Base-by-base conservation (phyloP, 129 eudicot species). In the Centrapalus pauciflorus region DNA sequence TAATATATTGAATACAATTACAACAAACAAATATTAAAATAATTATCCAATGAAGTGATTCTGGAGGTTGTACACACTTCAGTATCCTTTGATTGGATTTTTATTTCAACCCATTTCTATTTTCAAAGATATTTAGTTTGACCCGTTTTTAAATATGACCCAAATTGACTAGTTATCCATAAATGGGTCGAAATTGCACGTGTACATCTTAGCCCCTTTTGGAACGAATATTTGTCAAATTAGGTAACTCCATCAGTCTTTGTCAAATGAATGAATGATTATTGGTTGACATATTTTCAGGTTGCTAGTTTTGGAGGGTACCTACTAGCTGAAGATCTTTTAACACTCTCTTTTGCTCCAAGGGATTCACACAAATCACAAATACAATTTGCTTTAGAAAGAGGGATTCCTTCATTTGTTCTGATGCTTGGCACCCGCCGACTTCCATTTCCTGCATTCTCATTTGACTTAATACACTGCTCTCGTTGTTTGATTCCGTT, bases 261-360 rank as follows among this genome's bases (percentile, higher is more conserved):
- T 50, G 45, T n/a, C n/a, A 55, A 55, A 49, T 4, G 21, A 9
- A 54, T 45, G n/a, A n/a, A n/a, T n/a, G n/a, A n/a, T n/a, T 34
- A 37, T 61, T 34, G 52, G 20, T 58, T 21, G 28, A 64, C 48
- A 4, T 28, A 46, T 24, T 55, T 83, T 45, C 79, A 92, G 98
- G 98, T 92, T 71, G 98, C 98, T 52, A 92, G 98, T 83, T 92
- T 92, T 78, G 98, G 98, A 52, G 98, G 98, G 30, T 88, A 79
- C 66, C 76, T 92, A 50, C 85, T 92, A 9, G 61, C 85, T 35
- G 95, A 92, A 77, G 95, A 78, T 62, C 84, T 92, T 61, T 74
- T 83, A 74, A 66, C 98, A 2, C 87, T 91, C 52, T 91, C 97
- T 26, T 92, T 92, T 79, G 98, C 98, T 75, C 98, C 98, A 69